Base-by-base conservation (phyloP, 116 monocot genomes). In the Phalaenopsis hybrid region DNA sequence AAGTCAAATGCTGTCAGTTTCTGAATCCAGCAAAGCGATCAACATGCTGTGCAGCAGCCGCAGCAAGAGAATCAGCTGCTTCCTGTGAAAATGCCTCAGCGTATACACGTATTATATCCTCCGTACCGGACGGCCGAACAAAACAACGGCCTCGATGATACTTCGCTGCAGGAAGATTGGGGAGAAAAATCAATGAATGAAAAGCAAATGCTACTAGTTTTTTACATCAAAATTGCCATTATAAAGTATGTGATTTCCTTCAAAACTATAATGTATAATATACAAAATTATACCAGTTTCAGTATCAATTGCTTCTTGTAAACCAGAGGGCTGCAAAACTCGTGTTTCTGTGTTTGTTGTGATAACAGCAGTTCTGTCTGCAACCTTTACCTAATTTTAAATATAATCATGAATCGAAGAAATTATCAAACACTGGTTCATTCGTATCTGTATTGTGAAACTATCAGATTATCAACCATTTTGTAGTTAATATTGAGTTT, bases 51-150 rank as follows among this genome's bases (percentile, higher is more conserved):
- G 78, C 88, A 48, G 94, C 94, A 44, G 92, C 78, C 44, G 78
- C 75, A 74, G 96, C 92, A 75, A 96, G 91, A 59, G 77, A 21
- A 45, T 96, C 89, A 77, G 89, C 92, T 70, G 90, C 90, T 80
- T 91, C 96, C 85, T 94, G 90, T 46, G 88, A 91, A 25, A 88
- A 88, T 74, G 92, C 94, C 83, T 96, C 96, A 8, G 94, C 96
- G 83, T 94, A 96, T 8, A 96, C 92, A 33, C 94, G 96, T 45
- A 96, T 85, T 49, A 96, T 83, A 82, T 94, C 96, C 80, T 96
- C 96, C 8, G 96, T 94, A 7, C 96, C 94, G 73, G 96, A 96
- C 50, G 96, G 94, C 57, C 94, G 86, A 61, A 96, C 86, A 77
- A 96, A 96, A 83, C 92, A 90, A 68, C 96, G 85, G 15, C 94